phyloP scores from a whole-genome alignment of 305 asterid species.

The Rubia balearica region DNA sequence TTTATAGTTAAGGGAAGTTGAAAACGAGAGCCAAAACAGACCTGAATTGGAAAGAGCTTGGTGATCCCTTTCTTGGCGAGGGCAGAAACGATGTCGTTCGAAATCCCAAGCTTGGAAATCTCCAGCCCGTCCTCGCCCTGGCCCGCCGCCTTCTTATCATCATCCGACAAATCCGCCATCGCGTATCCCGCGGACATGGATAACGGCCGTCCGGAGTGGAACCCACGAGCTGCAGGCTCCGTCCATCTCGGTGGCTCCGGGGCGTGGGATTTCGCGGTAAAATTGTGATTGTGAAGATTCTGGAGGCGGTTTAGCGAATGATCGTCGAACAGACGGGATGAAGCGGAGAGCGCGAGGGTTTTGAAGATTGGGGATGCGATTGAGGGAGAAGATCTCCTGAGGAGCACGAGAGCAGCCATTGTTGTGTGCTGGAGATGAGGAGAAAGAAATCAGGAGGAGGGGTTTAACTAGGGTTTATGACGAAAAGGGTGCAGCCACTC shows the following conservation, averaged over 20 bases:
- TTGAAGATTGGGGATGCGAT: constrained; percentile 14
- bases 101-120: constrained; percentile 74
- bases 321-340: constrained; percentile 24
- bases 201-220: constrained; percentile 42
- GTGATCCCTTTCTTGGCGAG: constrained; percentile 61
- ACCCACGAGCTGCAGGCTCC: constrained; percentile 24
- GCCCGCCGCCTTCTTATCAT: constrained; percentile 34
- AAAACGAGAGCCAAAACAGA: constrained; percentile 4
- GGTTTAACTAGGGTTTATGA: constrained; percentile 1
- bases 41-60: constrained; percentile 97
- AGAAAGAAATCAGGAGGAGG: not conserved
- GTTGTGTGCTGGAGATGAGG: not conserved
- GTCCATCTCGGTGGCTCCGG: constrained; percentile 1
- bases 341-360: constrained; percentile 39
- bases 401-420: constrained; percentile 26
- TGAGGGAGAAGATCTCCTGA: constrained; percentile 38
- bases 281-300: constrained; percentile 21
- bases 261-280: constrained; percentile 11
- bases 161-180: constrained; percentile 49
- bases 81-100: constrained; percentile 53
- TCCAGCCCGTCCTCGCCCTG: constrained; percentile 57
- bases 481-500: not conserved
- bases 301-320: constrained; percentile 18
- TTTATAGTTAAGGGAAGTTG: too few relatives aligned
- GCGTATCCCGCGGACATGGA: constrained; percentile 40